phyloP scores from a whole-genome alignment of 2,329 filamentous ascomycete species.

The Bipolaris gigantea region DNA sequence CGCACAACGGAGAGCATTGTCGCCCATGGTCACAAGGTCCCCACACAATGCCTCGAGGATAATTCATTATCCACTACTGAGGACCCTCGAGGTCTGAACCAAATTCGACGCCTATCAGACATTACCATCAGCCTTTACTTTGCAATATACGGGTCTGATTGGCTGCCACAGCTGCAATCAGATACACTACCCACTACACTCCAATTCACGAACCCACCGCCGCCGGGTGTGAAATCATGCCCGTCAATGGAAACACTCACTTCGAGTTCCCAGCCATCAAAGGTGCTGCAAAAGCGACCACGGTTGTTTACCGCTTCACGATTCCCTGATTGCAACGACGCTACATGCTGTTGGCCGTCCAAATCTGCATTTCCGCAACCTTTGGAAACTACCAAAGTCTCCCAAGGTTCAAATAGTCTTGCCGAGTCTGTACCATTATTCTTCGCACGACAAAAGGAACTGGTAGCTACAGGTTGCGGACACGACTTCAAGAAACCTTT shows the following conservation, averaged over 20 bases:
- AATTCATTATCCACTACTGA: not conserved
- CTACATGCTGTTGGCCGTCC: not conserved
- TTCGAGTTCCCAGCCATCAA: not conserved
- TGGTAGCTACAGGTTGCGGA: not conserved
- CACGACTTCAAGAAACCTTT: not conserved
- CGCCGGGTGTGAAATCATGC: not conserved
- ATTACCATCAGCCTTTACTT: not conserved
- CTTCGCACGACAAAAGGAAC: not conserved
- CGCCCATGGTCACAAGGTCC: slow-evolving; percentile 7
- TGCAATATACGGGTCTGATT: slow-evolving; percentile 22
- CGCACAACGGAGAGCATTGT: slow-evolving; percentile 2
- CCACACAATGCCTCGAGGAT: slow-evolving; percentile 1
- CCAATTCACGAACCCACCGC: not conserved
- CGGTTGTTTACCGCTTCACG: not conserved
- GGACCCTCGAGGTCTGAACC: not conserved
- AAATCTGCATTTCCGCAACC: not conserved
- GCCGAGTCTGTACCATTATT: not conserved
- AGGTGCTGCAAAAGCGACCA: not conserved
- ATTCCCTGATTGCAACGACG: not conserved
- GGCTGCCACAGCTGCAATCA: slow-evolving; percentile 28
- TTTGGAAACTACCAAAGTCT: not conserved
- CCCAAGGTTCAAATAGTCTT: not conserved
- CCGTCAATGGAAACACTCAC: not conserved
- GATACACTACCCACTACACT: not conserved
- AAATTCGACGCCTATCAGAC: not conserved